Evolutionary conservation across 805 yeast genomes (phyloP).

Genomic region (Candida maris): DNA sequence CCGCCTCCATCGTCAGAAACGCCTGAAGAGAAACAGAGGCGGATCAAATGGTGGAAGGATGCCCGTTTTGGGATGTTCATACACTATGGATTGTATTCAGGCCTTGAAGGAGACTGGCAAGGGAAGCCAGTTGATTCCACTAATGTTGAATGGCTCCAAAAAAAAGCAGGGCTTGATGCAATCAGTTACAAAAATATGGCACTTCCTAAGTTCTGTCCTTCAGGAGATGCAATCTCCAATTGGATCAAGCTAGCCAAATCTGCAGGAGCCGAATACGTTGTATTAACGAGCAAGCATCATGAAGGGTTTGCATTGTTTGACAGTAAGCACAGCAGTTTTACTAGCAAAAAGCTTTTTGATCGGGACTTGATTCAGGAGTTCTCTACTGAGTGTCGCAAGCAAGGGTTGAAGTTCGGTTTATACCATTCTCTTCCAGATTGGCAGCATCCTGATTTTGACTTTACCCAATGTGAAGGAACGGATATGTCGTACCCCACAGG

Average conservation of each 20-base stretch:
- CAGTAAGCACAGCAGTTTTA: slow-evolving; percentile 4
- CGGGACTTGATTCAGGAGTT: slow-evolving; percentile 6
- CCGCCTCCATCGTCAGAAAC: slow-evolving; percentile 5
- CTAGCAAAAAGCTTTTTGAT: neutral
- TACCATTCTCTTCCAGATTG: slow-evolving; percentile 8
- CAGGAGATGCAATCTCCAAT: neutral
- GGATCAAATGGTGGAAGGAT: slow-evolving; percentile 6
- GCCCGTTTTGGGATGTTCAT: slow-evolving; percentile 10
- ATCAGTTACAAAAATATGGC: slow-evolving; percentile 3
- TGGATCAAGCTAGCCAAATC: slow-evolving; percentile 4
- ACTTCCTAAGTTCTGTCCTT: slow-evolving; percentile 2
- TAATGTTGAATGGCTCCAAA: slow-evolving; percentile 6
- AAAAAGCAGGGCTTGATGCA: slow-evolving; percentile 4
- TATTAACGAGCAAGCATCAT: slow-evolving; percentile 7
- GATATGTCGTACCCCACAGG: slow-evolving; percentile 4
- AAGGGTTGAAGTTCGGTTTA: slow-evolving; percentile 6
- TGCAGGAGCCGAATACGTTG: slow-evolving; percentile 8
- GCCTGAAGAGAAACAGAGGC: slow-evolving; percentile 4
- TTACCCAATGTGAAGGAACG: slow-evolving; percentile 4
- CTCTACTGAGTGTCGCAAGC: slow-evolving; percentile 4
- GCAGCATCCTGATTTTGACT: slow-evolving; percentile 9
- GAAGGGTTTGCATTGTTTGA: slow-evolving; percentile 8
- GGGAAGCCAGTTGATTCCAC: slow-evolving; percentile 2
- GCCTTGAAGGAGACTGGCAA: slow-evolving; percentile 6
- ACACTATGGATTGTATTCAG: slow-evolving; percentile 7